These are phyloP conservation scores for Macrophomina tecta DNA, from an alignment of 2,329 filamentous ascomycete species.

Conservation along the genomic window DNA sequence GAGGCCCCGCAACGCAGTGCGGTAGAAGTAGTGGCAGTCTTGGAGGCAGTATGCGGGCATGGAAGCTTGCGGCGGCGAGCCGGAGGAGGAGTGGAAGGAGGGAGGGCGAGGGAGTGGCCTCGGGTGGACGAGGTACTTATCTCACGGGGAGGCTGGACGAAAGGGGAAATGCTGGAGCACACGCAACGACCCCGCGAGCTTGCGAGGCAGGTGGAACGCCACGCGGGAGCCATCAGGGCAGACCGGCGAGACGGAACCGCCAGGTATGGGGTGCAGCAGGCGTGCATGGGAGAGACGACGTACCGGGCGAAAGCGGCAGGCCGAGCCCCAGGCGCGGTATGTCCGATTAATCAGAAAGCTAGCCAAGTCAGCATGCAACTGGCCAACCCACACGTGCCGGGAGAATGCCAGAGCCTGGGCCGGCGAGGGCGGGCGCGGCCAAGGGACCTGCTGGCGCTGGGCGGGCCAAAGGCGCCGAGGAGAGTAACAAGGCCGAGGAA, in stretches of 20 bases:
- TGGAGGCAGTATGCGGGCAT: slow-evolving; percentile 85
- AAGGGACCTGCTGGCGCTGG: background rate
- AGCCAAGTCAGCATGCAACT: slow-evolving; percentile 12
- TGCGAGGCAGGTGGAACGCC: slow-evolving; percentile 42
- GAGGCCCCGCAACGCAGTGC: slow-evolving; percentile 83
- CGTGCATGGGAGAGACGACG: slow-evolving; percentile 6
- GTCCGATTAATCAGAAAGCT: slow-evolving; percentile 2
- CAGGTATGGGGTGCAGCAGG: slow-evolving; percentile 15
- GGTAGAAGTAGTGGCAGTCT: slow-evolving; percentile 93
- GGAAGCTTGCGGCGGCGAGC: slow-evolving; percentile 46
- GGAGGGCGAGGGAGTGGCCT: slow-evolving; percentile 10
- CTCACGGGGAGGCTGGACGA: slow-evolving; percentile 15
- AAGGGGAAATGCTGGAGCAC: slow-evolving; percentile 19
- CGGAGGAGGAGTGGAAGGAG: background rate
- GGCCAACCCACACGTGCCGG: slow-evolving; percentile 9
- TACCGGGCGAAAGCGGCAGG: background rate
- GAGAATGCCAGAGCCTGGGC: background rate
- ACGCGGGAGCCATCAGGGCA: slow-evolving; percentile 30
- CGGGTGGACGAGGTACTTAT: slow-evolving; percentile 16
- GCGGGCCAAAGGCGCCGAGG: slow-evolving; percentile 23
- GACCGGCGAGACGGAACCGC: slow-evolving; percentile 17
- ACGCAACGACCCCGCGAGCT: slow-evolving; percentile 23
- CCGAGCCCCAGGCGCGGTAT: background rate
- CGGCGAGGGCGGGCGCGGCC: background rate
- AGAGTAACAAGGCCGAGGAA: slow-evolving; percentile 19